Evolutionary conservation across 2,329 filamentous ascomycete species (phyloP), one percentile per base, ranked within the genome.

Genomic region (Coniochaeta prunicola): DNA sequence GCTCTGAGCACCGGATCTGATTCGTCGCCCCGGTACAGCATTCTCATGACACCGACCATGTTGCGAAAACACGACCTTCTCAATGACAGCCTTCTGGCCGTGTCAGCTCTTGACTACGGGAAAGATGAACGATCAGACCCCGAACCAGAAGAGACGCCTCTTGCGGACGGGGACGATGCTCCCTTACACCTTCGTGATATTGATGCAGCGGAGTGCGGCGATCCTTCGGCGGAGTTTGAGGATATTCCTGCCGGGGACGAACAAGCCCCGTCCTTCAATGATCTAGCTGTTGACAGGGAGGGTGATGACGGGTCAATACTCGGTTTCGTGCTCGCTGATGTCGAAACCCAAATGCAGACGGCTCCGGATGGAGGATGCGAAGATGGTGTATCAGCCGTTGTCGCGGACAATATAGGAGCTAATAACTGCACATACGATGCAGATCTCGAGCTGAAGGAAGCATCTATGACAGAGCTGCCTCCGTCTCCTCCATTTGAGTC

Each of bases 11-110:
- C 61, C n/a, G 68, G 69, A 24, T 63, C 59, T 4, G 64, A 64
- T 9, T 64, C 66, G 1, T 71, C 71, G 4, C 69, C 68, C 34
- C 61, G 66, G n/a, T 60, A 65, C 48, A 71, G 69, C 60, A 19
- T 69, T 21, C 55, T 69, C 19, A 63, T 64, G 17, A 71, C 70
- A 17, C 69, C 70, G 15, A 50, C 10, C 21, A 50, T 50, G 45
- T 13, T 50, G 45, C 45, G 45, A 12, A 50, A 21, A 26, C 45
- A 50, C 13, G 26, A 21, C n/a, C 21, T 50, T 12, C 17, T 10
- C 4, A 26, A 50, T 30, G 45, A 28, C 7, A 15, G 13, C 45
- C 21, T 24, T 10, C 13, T 45, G 7, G 40, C 40, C 3, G 45
- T n/a, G 24, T 21, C 15, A 21, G 13, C 2, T 17, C 45, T 50